Base-by-base conservation (phyloP, 306 rosid species). In the Trifolium fragiferum region DNA sequence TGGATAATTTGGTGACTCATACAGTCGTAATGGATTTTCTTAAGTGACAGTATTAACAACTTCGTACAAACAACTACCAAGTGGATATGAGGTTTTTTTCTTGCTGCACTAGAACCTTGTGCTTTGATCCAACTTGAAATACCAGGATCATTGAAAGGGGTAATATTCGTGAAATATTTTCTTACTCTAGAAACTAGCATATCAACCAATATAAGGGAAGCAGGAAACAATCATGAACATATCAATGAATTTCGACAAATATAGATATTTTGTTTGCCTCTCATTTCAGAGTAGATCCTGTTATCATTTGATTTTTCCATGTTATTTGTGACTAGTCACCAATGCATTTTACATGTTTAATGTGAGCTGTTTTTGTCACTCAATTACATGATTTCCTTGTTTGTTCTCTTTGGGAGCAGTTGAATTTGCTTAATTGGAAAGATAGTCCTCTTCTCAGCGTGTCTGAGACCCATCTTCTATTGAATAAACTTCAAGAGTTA, bases 401-500 rank as follows among this genome's bases (percentile, higher is more conserved):
- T 60, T 23, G 76, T 55, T 73, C 30, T 67, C 12, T 23, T 66
- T 69, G 68, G 75, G 70, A 81, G 86, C 97, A 90, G 98, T 82
- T 88, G 87, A 87, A 86, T 87, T 88, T 91, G 73, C 88, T 91
- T 18, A 90, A 87, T 79, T 86, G 96, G 96, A 82, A 76, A 66
- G 96, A 86, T 61, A 81, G 90, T 41, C 92, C 96, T 73, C 87
- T 94, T 73, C 89, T 94, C 30, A 81, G 83, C 61, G 93, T 80
- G 19, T 82, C 90, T 1, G 89, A 94, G 82, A 88, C 98, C 44
- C 85, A 87, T 74, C 96, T 91, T 74, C 75, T 91, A 83, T 75
- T 94, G 76, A 87, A 84, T 78, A 91, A 92, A 81, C 87, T 94
- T 72, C 96, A 90, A 86, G 98, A 91, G 81, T 80, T 90, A 72